Evolutionary conservation across 1,284 basidiomycete genomes (phyloP).

Genomic region (Moniliophthora roreri): DNA sequence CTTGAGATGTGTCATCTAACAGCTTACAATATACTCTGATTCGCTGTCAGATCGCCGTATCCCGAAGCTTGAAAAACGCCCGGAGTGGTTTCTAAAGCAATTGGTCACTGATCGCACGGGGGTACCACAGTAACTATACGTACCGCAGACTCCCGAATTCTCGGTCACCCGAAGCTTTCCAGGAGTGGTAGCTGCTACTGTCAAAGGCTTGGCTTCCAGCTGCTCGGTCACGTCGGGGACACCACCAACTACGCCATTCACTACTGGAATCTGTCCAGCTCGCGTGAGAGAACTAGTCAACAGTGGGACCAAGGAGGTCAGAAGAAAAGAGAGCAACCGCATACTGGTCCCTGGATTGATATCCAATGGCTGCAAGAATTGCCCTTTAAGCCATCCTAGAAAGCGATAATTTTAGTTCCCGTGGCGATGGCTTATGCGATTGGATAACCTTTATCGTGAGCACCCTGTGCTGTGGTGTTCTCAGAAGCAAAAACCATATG

Average conservation of each 20-base stretch:
- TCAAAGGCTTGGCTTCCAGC: constrained; percentile 1
- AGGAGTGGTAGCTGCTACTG: constrained; percentile 27
- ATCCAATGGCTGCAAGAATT: neutral
- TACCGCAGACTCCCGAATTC: constrained; percentile 39
- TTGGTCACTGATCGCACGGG: neutral
- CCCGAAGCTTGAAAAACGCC: constrained; percentile 44
- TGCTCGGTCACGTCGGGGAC: constrained; percentile 10
- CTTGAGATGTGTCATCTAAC: neutral
- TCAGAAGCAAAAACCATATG: too few relatives aligned
- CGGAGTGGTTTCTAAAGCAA: constrained; percentile 33
- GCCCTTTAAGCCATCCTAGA: neutral
- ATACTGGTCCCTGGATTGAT: neutral
- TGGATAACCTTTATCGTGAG: too few relatives aligned
- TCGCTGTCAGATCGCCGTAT: constrained; percentile 40
- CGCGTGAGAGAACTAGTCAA: neutral
- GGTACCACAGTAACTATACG: neutral
- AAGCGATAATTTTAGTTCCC: too few relatives aligned
- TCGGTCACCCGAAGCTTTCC: constrained; percentile 39
- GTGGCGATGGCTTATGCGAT: too few relatives aligned
- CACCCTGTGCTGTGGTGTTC: too few relatives aligned
- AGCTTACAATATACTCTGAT: constrained; percentile 42
- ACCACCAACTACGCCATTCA: constrained; percentile 31
- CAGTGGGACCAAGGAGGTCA: neutral
- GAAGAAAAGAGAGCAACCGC: neutral
- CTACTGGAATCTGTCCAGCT: constrained; percentile 26